phyloP scores from a whole-genome alignment of 2,329 filamentous ascomycete species.

The Stagonosporopsis vannaccii region DNA sequence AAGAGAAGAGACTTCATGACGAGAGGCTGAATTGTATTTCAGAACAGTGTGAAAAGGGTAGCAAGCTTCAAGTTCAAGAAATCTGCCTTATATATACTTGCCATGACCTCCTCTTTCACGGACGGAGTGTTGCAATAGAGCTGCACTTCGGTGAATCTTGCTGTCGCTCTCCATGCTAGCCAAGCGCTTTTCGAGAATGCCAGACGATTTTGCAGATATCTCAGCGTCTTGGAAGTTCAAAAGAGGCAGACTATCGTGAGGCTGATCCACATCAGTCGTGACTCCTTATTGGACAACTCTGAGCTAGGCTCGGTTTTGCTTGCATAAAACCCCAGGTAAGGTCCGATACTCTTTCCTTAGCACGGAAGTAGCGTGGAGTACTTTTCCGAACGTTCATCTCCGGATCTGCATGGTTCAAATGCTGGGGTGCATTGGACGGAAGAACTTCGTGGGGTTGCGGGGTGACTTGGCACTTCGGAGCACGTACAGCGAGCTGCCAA shows the following conservation, averaged over 20 bases:
- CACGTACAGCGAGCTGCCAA: not conserved
- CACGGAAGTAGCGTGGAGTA: conserved; percentile 1
- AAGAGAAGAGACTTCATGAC: conserved; percentile 19
- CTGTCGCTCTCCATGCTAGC: not conserved
- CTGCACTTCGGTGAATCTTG: conserved; percentile 6
- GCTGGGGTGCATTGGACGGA: conserved; percentile 10
- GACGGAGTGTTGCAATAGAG: not conserved
- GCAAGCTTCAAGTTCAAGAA: not conserved
- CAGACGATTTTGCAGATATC: not conserved
- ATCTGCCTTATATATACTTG: conserved; percentile 4
- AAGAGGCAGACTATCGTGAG: not conserved
- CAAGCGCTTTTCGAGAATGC: not conserved
- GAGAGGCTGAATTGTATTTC: not conserved
- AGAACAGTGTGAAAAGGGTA: not conserved
- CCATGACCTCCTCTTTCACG: not conserved
- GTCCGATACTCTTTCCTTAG: not conserved
- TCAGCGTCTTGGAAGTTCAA: conserved; percentile 2
- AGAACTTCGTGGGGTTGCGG: conserved; percentile 8
- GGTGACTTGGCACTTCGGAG: conserved; percentile 12
- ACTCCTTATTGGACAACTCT: not conserved
- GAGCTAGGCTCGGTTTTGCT: not conserved
- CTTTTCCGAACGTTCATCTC: conserved; percentile 7
- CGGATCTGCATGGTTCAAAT: not conserved
- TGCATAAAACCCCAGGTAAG: not conserved
- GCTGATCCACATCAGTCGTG: not conserved